Percentiles rank a stretch among this genome's conserved stretches.
Evolutionary conservation across 305 asterid genomes (phyloP).

Genomic region (Solanum hybrid): DNA sequence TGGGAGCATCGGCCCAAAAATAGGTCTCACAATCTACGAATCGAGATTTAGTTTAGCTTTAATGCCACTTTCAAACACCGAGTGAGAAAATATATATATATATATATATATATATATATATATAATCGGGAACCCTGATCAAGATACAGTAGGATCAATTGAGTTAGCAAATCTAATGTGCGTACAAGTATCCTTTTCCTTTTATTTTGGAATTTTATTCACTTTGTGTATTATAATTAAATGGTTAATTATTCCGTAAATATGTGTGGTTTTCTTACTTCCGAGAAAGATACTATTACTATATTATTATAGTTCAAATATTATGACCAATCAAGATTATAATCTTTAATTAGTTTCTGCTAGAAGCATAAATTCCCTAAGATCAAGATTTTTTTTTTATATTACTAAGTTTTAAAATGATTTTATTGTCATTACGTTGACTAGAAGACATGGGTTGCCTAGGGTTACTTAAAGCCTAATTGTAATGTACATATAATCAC

Average conservation of each 20-base stretch:
- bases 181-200: too few species aligned
- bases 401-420: not conserved
- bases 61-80: not conserved
- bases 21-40: not conserved
- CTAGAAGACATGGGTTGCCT: not conserved
- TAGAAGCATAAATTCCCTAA: not conserved
- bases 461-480: not conserved
- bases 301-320: not conserved
- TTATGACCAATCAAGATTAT: not conserved
- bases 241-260: not conserved
- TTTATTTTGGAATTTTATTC: too few species aligned
- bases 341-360: not conserved
- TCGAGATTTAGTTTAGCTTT: not conserved
- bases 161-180: too few species aligned
- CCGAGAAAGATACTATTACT: not conserved
- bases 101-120: too few species aligned
- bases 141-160: too few species aligned
- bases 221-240: not conserved
- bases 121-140: too few species aligned
- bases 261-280: not conserved
- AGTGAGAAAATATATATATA: too few species aligned
- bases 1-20: not conserved
- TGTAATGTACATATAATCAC: not conserved
- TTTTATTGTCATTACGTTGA: not conserved
- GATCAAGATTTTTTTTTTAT: not conserved